Evolutionary conservation across 2,329 filamentous ascomycete genomes (phyloP), one percentile per base, ranked within the genome.

Genomic region (Myriosclerotinia scirpicola): DNA sequence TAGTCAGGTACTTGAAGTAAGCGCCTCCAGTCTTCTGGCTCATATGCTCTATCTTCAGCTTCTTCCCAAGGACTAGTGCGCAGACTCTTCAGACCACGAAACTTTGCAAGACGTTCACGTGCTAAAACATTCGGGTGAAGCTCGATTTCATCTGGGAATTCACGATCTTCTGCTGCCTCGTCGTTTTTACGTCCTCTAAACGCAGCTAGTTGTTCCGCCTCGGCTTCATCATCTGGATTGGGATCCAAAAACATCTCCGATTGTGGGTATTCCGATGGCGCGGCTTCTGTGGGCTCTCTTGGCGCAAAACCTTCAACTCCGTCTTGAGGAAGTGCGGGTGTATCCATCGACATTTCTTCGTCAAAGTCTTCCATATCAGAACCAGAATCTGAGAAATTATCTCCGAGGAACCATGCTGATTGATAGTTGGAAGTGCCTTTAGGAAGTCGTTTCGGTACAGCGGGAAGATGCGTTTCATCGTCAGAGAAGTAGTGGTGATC

Each of bases 401-500:
- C 83, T 15, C 87, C 89, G 46, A 99, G 80, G 76, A 91, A 97
- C 95, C 95, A 99, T 12, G 94, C 93, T 30, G 93, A 86, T 79
- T 99, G 95, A 78, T 97, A 98, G 66, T 89, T 87, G 50, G 95
- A 98, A 2, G 95, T 99, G 70, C 95, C 95, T 78, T 89, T 91
- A 0, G 95, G 95, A 30, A 99, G 79, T 69, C 87, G 87, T 79
- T 89, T 95, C 8, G 91, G 91, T 42, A 81, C 79, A 46, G 83
- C 79, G 22, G 87, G 81, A 22, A 84, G 81, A 64, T 87, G 82
- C 53, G 84, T 82, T 64, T 95, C 90, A 56, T 95, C 92, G 54
- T 98, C 94, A 0, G 93, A 93, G 76, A 98, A 99, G 78, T 99
- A 99, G 77, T 98, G 94, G 77, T 99, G 94, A 71, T 98, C 94